Evolutionary conservation across 805 yeast species (phyloP).

Genomic region (Martiniozyma abietophila): DNA sequence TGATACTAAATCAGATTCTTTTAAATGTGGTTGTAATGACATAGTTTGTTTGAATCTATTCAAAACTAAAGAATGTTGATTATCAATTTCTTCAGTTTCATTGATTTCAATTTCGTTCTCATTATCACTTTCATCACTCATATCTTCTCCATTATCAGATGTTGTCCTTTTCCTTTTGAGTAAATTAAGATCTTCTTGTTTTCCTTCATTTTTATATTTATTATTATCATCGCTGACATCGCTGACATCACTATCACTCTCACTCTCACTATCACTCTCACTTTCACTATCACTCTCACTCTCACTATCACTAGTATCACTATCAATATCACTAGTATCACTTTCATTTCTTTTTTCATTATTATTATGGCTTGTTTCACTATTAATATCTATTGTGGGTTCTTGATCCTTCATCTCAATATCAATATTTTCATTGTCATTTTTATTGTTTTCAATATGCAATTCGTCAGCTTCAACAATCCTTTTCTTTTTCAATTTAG

Average conservation of each 20-base stretch:
- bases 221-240: slow-evolving; percentile 4
- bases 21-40: slow-evolving; percentile 17
- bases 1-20: too few species aligned
- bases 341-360: slow-evolving; percentile 1
- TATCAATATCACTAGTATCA: slow-evolving; percentile 11
- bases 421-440: slow-evolving; percentile 5
- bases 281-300: too few species aligned
- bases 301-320: slow-evolving; percentile 14
- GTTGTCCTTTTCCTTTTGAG: slow-evolving; percentile 6
- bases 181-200: slow-evolving; percentile 9
- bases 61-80: slow-evolving; percentile 39
- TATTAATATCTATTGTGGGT: slow-evolving; percentile 4
- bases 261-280: slow-evolving; percentile 16
- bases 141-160: too few species aligned
- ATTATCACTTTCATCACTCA: slow-evolving; percentile 10
- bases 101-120: slow-evolving; percentile 13
- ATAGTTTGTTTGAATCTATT: slow-evolving; percentile 41
- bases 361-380: background rate
- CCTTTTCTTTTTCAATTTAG: slow-evolving; percentile 2
- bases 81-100: slow-evolving; percentile 12
- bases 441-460: slow-evolving; percentile 6
- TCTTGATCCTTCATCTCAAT: slow-evolving; percentile 4
- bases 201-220: slow-evolving; percentile 10
- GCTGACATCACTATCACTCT: slow-evolving; percentile 14
- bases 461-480: background rate